Conservation (phyloP, 345 rosid species). For the Rhizophora mangle region DNA sequence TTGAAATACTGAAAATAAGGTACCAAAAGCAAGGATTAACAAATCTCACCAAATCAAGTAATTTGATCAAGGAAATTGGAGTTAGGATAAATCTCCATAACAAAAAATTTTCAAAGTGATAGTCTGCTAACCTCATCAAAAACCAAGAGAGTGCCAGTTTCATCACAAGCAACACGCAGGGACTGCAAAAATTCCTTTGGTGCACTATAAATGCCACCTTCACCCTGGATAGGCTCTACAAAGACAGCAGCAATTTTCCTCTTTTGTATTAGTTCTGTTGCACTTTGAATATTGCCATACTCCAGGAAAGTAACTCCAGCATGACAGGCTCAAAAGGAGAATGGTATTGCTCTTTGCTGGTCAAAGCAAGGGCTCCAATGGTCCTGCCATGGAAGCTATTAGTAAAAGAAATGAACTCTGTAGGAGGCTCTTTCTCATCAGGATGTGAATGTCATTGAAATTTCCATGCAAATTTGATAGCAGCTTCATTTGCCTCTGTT, state of each 20-base stretch:
- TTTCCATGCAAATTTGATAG: slow-evolving; percentile 87
- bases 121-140: too few species aligned
- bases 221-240: slow-evolving; percentile 95
- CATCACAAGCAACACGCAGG: slow-evolving; percentile 76
- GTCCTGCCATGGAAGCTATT: slow-evolving; percentile 97
- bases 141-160: neutral
- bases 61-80: too few species aligned
- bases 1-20: too few species aligned
- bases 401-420: slow-evolving; percentile 65
- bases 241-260: slow-evolving; percentile 85
- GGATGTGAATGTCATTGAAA: slow-evolving; percentile 67
- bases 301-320: slow-evolving; percentile 94
- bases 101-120: too few species aligned
- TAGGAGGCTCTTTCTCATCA: slow-evolving; percentile 45
- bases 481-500: slow-evolving; percentile 95
- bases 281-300: slow-evolving; percentile 66
- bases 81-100: too few species aligned
- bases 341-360: slow-evolving; percentile 85
- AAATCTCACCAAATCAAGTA: too few species aligned
- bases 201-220: slow-evolving; percentile 87
- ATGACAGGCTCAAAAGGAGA: slow-evolving; percentile 90
- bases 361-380: slow-evolving; percentile 86
- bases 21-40: too few species aligned
- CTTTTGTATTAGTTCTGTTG: slow-evolving; percentile 43
- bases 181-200: slow-evolving; percentile 66